phyloP scores from a whole-genome alignment of 2,329 filamentous ascomycete species.

The Sporothrix brasiliensis region DNA sequence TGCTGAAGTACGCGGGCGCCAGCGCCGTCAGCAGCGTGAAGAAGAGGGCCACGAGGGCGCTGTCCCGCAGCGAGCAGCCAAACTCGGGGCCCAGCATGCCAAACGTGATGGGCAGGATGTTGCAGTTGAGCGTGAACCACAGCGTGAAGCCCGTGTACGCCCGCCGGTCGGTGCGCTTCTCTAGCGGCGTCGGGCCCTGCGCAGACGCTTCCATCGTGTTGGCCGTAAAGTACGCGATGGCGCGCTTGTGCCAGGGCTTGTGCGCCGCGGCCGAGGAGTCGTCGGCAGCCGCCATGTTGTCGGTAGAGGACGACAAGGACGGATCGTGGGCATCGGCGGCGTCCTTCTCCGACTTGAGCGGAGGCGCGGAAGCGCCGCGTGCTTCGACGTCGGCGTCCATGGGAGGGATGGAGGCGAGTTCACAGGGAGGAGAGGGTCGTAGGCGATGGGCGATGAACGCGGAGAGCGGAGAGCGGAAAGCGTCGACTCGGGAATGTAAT shows the following conservation, averaged over 20 bases:
- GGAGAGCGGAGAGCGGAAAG: not conserved
- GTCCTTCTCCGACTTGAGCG: conserved; percentile 15
- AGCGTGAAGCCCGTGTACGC: conserved; percentile 53
- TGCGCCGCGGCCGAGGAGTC: not conserved
- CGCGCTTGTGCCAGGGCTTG: conserved; percentile 15
- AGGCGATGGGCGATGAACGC: not conserved
- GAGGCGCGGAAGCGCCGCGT: conserved; percentile 5
- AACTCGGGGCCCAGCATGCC: conserved; percentile 63
- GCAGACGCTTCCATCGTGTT: conserved; percentile 47
- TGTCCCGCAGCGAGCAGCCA: conserved; percentile 59
- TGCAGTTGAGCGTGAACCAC: conserved; percentile 54
- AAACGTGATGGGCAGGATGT: conserved; percentile 59
- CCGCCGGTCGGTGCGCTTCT: conserved; percentile 47
- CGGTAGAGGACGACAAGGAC: not conserved
- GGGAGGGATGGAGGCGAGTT: not conserved
- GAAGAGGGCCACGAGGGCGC: conserved; percentile 63
- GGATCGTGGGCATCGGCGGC: not conserved
- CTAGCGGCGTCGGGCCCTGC: conserved; percentile 49
- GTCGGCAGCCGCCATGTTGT: conserved; percentile 8
- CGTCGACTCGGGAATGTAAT: too few relatives aligned
- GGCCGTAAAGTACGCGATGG: not conserved
- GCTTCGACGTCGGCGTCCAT: conserved; percentile 24
- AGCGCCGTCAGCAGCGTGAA: conserved; percentile 60
- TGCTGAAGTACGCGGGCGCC: conserved; percentile 60
- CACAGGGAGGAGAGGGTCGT: too few relatives aligned